Percentiles rank a stretch among this genome's conserved stretches.
phyloP scores from a whole-genome alignment of 2,329 filamentous ascomycete species.

The Aspergillus novoparasiticus region DNA sequence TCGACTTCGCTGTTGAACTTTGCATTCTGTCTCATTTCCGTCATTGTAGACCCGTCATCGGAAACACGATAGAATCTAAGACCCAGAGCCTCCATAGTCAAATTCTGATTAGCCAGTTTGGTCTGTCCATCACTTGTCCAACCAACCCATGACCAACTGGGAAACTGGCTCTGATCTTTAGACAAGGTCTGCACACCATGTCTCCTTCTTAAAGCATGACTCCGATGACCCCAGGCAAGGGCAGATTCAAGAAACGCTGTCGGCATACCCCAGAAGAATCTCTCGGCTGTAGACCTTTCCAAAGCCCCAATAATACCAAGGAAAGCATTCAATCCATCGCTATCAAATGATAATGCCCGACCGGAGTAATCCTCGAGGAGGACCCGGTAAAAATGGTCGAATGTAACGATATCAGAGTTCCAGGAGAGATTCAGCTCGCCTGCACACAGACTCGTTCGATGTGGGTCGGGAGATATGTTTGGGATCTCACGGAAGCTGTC shows the following conservation, averaged over 20 bases:
- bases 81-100: not conserved
- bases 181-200: not conserved
- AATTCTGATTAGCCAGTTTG: not conserved
- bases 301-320: not conserved
- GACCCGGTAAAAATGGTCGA: not conserved
- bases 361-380: constrained; percentile 1
- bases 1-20: not conserved
- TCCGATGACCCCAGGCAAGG: not conserved
- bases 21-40: not conserved
- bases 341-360: not conserved
- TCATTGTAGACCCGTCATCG: not conserved
- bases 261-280: constrained; percentile 1
- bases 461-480: not conserved
- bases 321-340: not conserved
- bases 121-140: constrained; percentile 2
- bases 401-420: not conserved
- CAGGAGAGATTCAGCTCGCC: not conserved
- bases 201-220: not conserved
- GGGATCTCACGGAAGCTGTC: not conserved
- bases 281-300: not conserved
- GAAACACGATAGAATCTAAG: not conserved
- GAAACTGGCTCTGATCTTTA: not conserved
- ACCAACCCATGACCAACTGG: constrained; percentile 3
- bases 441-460: not conserved
- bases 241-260: constrained; percentile 1